A percentile compares a stretch with the other conserved stretches of the same genome.
Evolutionary conservation across 805 yeast genomes (phyloP).

Genomic region (Lipomyces kockii): DNA sequence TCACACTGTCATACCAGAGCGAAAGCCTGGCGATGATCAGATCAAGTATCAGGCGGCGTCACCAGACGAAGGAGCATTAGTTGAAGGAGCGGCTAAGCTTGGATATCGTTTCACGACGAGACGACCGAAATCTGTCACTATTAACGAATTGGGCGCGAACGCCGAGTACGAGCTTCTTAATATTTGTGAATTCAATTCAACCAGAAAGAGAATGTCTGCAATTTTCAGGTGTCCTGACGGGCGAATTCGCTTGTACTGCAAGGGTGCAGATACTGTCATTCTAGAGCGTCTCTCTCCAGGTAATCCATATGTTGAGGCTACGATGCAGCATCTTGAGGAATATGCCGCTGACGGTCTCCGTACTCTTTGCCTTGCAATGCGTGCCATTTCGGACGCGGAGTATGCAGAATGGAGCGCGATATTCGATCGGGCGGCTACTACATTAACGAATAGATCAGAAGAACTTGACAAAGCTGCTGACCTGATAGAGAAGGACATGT

Average conservation of each 20-base stretch:
- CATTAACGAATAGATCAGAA: constrained; percentile 72
- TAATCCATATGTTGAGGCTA: constrained; percentile 81
- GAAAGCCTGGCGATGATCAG: constrained; percentile 49
- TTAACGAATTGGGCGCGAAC: constrained; percentile 59
- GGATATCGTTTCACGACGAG: constrained; percentile 87
- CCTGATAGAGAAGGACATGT: constrained; percentile 76
- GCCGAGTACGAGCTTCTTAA: constrained; percentile 77
- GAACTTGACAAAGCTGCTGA: constrained; percentile 89
- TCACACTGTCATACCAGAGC: constrained; percentile 97
- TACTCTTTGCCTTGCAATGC: constrained; percentile 88
- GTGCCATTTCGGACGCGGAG: constrained; percentile 79
- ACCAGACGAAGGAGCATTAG: constrained; percentile 98
- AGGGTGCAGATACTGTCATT: constrained; percentile 98
- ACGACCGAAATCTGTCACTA: constrained; percentile 78
- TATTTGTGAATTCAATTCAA: constrained; percentile 95
- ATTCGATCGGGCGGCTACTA: constrained; percentile 81
- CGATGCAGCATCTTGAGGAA: constrained; percentile 87
- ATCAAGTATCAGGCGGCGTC: constrained; percentile 98
- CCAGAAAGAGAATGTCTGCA: constrained; percentile 97
- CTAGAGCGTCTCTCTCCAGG: constrained; percentile 72
- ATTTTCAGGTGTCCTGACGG: constrained; percentile 95
- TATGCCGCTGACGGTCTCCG: constrained; percentile 96
- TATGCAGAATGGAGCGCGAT: constrained; percentile 68
- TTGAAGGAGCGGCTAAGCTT: constrained; percentile 89
- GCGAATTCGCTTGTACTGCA: constrained; percentile 80